Percentiles rank a stretch among this genome's conserved stretches.
Conservation (phyloP, 345 rosid genomes). For the Isatis tinctoria region DNA sequence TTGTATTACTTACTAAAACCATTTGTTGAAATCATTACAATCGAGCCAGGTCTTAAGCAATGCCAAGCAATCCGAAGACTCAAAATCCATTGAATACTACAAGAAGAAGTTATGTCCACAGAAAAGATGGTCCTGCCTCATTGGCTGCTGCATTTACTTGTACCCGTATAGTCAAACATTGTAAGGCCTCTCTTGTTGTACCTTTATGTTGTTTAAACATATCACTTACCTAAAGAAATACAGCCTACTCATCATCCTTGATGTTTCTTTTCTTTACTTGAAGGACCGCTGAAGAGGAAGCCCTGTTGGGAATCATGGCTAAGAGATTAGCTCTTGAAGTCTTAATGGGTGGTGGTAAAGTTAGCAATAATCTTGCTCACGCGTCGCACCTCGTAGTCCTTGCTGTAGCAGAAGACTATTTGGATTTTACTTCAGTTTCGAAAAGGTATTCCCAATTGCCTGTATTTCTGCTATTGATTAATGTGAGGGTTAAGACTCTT, state of each 20-base stretch:
- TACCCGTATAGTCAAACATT: slow-evolving; percentile 32
- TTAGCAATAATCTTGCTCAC: slow-evolving; percentile 48
- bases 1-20: neutral
- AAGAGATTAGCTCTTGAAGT: slow-evolving; percentile 77
- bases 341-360: slow-evolving; percentile 72
- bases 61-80: slow-evolving; percentile 49
- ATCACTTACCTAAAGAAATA: slow-evolving; percentile 2
- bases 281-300: slow-evolving; percentile 58
- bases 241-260: neutral
- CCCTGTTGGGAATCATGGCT: slow-evolving; percentile 44
- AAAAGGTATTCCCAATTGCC: slow-evolving; percentile 38
- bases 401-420: slow-evolving; percentile 36
- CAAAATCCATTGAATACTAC: slow-evolving; percentile 42
- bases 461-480: neutral
- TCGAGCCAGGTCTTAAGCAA: slow-evolving; percentile 62
- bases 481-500: neutral
- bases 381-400: slow-evolving; percentile 79
- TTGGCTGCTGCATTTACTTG: slow-evolving; percentile 66
- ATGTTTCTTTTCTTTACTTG: slow-evolving; percentile 6
- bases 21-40: neutral
- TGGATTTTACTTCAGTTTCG: slow-evolving; percentile 42
- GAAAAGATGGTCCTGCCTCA: slow-evolving; percentile 65
- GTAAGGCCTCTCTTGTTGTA: slow-evolving; percentile 40
- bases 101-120: slow-evolving; percentile 72
- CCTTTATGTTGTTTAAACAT: neutral